Evolutionary conservation across 2,329 filamentous ascomycete species (phyloP).

Genomic region (Phialemoniopsis sp.): DNA sequence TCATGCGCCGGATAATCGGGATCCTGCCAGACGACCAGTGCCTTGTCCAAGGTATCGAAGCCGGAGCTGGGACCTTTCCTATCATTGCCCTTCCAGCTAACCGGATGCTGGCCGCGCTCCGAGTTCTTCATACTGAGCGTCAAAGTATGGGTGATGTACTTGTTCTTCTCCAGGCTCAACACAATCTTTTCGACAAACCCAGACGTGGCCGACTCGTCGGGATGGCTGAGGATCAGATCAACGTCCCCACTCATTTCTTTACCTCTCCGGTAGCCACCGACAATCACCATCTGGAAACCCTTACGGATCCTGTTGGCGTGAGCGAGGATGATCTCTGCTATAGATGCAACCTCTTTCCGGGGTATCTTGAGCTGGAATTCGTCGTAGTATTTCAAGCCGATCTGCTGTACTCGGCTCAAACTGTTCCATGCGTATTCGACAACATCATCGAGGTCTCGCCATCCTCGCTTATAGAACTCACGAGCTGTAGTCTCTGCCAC

Average conservation of each 20-base stretch:
- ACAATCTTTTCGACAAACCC: constrained; percentile 73
- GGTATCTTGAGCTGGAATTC: constrained; percentile 73
- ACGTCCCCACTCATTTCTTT: constrained; percentile 75
- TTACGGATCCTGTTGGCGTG: constrained; percentile 62
- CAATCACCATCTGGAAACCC: constrained; percentile 57
- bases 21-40: constrained; percentile 87
- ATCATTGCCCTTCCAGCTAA: constrained; percentile 46
- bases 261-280: constrained; percentile 78
- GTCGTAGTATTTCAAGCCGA: constrained; percentile 90
- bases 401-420: constrained; percentile 80
- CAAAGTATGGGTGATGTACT: constrained; percentile 79
- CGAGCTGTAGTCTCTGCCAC: constrained; percentile 78
- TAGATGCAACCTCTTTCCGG: constrained; percentile 67
- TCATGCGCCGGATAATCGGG: constrained; percentile 25
- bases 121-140: constrained; percentile 66
- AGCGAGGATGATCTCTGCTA: constrained; percentile 56
- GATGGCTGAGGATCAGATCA: constrained; percentile 80
- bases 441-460: constrained; percentile 82
- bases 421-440: constrained; percentile 75
- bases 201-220: constrained; percentile 61
- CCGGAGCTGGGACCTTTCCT: constrained; percentile 43
- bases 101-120: constrained; percentile 62
- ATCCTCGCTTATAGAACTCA: constrained; percentile 76
- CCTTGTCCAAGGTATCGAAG: constrained; percentile 89
- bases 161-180: constrained; percentile 59